phyloP scores from a whole-genome alignment of 176 grass and related monocot species.

The Pontederia paniculata region DNA sequence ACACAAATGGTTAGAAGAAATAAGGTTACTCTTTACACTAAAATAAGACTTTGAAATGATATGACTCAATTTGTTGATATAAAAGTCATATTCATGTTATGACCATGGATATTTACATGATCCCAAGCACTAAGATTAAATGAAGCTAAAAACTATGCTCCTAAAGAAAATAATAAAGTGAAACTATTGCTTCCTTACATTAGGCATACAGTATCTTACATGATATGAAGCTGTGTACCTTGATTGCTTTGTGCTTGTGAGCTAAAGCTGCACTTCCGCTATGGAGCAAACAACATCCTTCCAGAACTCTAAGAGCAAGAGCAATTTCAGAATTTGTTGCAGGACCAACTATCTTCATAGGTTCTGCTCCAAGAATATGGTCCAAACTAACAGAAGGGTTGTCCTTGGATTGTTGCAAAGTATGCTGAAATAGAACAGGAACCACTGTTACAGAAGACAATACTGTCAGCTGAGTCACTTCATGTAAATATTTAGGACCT shows the following conservation, averaged over 20 bases:
- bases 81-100: no score
- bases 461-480: constrained; percentile 19
- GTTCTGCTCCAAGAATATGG: constrained; percentile 70
- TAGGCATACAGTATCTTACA: background rate
- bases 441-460: constrained; percentile 87
- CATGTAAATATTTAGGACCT: background rate
- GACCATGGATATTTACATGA: no score
- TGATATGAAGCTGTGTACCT: constrained; percentile 39
- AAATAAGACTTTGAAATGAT: no score
- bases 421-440: constrained; percentile 95
- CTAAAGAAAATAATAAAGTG: no score
- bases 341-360: constrained; percentile 70
- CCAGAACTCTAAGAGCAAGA: constrained; percentile 92
- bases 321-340: constrained; percentile 82
- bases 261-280: constrained; percentile 68
- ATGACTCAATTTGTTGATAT: no score
- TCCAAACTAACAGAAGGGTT: constrained; percentile 51
- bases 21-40: no score
- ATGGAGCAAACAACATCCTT: constrained; percentile 95
- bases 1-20: no score
- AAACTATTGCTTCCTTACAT: no score
- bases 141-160: no score
- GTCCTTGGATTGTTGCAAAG: constrained; percentile 60
- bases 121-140: no score
- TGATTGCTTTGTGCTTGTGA: constrained; percentile 84